These are phyloP conservation scores for Pezicula rhizophila DNA, from an alignment of 2,329 filamentous ascomycete genomes.

Conservation along the genomic window DNA sequence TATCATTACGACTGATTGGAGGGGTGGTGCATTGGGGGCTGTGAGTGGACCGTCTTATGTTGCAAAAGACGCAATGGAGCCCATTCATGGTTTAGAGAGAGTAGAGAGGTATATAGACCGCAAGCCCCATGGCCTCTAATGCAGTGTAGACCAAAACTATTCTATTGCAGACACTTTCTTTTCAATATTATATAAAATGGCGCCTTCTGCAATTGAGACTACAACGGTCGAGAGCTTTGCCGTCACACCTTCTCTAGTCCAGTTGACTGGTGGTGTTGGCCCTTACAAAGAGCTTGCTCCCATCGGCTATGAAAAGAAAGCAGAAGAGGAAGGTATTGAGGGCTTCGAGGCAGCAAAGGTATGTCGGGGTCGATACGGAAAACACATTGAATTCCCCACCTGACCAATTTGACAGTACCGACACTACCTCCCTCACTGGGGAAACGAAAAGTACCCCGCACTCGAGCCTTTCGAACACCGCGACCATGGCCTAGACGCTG, in stretches of 20 bases:
- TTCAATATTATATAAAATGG: slow-evolving; percentile 15
- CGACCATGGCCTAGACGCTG: slow-evolving; percentile 71
- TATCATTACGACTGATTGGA: too few species aligned
- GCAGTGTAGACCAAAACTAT: neutral
- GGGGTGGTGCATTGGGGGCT: too few species aligned
- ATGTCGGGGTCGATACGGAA: neutral
- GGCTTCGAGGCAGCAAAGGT: slow-evolving; percentile 23
- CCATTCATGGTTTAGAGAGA: too few species aligned
- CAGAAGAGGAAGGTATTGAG: slow-evolving; percentile 23
- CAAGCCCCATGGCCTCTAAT: neutral
- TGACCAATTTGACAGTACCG: slow-evolving; percentile 43
- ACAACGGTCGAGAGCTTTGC: slow-evolving; percentile 11
- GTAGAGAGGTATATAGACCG: neutral
- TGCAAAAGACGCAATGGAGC: too few species aligned
- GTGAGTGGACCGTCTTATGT: too few species aligned
- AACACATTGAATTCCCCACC: neutral
- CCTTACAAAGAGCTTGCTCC: slow-evolving; percentile 25
- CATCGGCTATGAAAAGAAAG: slow-evolving; percentile 23
- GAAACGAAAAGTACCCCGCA: slow-evolving; percentile 56
- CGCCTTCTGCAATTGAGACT: slow-evolving; percentile 24
- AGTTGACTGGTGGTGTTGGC: slow-evolving; percentile 17
- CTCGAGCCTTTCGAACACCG: slow-evolving; percentile 65
- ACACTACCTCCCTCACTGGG: slow-evolving; percentile 68
- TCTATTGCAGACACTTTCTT: neutral
- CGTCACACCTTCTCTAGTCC: slow-evolving; percentile 9